Evolutionary conservation across 352 stramenopile genomes (phyloP).

Genomic region (Globisporangium solare): DNA sequence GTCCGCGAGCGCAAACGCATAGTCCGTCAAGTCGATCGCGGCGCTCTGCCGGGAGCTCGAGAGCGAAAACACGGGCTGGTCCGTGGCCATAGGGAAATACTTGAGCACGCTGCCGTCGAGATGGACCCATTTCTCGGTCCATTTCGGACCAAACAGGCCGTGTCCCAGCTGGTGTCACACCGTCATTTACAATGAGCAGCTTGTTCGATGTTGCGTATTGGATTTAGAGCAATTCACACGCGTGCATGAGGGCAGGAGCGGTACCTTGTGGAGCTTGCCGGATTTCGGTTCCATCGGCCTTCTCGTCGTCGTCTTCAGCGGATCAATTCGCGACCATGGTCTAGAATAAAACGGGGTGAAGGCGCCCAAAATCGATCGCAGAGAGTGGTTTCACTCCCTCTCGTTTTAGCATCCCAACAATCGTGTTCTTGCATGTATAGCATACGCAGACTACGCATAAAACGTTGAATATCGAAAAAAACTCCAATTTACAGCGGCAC

Average conservation of each 20-base stretch:
- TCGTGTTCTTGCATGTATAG: too few relatives aligned
- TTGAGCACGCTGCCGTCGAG: slow-evolving; percentile 66
- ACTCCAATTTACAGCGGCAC: background rate
- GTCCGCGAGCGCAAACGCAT: slow-evolving; percentile 35
- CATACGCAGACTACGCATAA: too few relatives aligned
- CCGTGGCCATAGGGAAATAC: slow-evolving; percentile 66
- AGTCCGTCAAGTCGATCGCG: slow-evolving; percentile 40
- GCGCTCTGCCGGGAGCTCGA: slow-evolving; percentile 42
- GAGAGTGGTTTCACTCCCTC: background rate
- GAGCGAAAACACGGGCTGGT: slow-evolving; percentile 54
- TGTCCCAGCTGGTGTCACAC: slow-evolving; percentile 30
- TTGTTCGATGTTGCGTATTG: too few relatives aligned
- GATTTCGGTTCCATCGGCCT: slow-evolving; percentile 48
- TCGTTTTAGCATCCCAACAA: background rate
- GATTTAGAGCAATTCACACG: background rate
- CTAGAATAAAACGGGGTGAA: too few relatives aligned
- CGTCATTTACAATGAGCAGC: too few relatives aligned
- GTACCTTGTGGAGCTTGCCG: slow-evolving; percentile 60
- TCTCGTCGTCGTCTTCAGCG: background rate
- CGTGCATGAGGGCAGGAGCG: background rate
- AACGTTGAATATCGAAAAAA: background rate
- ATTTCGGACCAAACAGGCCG: slow-evolving; percentile 62
- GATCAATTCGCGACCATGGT: background rate
- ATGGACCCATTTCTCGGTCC: slow-evolving; percentile 80
- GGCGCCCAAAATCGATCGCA: too few relatives aligned